Percentiles rank a stretch among this genome's conserved stretches.
These are phyloP conservation scores for Acanthamoeba lenticulata DNA, from an alignment of 208 protist genomes.

Conservation along the genomic window DNA sequence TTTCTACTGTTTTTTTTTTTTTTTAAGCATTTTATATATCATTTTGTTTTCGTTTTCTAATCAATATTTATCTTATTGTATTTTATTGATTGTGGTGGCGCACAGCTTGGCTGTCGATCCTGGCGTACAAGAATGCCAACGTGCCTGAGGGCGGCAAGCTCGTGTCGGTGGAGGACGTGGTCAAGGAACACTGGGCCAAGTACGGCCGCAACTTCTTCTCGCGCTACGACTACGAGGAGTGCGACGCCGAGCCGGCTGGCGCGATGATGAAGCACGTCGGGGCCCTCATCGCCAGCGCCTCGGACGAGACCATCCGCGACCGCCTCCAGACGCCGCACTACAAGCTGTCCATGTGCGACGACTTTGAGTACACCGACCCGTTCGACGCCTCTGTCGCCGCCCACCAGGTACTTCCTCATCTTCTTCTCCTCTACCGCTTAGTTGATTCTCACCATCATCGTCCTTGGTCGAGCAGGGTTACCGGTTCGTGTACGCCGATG, in stretches of 20 bases:
- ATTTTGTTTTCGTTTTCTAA: too few species aligned
- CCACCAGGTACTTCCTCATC: not conserved
- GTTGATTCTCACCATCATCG: not conserved
- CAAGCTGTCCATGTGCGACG: slow-evolving; percentile 88
- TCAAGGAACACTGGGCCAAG: slow-evolving; percentile 93
- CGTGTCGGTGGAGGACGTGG: slow-evolving; percentile 91
- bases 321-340: slow-evolving; percentile 63
- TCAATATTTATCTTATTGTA: too few species aligned
- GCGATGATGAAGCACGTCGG: slow-evolving; percentile 90
- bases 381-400: slow-evolving; percentile 91
- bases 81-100: too few species aligned
- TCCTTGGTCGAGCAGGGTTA: slow-evolving; percentile 92
- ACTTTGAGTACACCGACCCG: slow-evolving; percentile 97
- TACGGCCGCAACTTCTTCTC: slow-evolving; percentile 98
- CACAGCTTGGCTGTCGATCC: slow-evolving; percentile 93
- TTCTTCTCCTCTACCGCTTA: not conserved
- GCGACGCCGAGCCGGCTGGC: slow-evolving; percentile 89
- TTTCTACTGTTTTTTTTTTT: too few species aligned
- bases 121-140: slow-evolving; percentile 86
- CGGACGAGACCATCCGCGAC: not conserved
- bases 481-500: slow-evolving; percentile 95
- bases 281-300: not conserved
- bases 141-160: slow-evolving; percentile 74
- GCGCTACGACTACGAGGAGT: slow-evolving; percentile 81
- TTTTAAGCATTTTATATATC: too few species aligned